Conservation (phyloP, 2,329 filamentous ascomycete genomes). For the Trichoderma polysporum region DNA sequence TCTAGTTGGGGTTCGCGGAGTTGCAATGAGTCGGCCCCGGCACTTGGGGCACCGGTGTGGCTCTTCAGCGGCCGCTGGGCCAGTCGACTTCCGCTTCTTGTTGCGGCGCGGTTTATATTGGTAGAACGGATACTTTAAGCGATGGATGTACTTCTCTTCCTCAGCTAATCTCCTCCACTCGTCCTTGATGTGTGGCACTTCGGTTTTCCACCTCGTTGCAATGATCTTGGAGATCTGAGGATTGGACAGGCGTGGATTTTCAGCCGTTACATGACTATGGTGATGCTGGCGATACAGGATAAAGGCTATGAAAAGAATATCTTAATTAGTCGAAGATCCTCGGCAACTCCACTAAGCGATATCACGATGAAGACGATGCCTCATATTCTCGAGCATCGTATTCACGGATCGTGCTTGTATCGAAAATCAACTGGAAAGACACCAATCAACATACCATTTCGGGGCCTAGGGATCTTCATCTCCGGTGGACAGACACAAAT, state of each 20-base stretch:
- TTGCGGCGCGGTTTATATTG: conserved; percentile 84
- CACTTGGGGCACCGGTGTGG: conserved; percentile 68
- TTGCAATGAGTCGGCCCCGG: conserved; percentile 62
- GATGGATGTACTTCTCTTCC: conserved; percentile 88
- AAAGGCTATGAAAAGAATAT: conserved; percentile 64
- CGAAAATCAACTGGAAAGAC: neutral
- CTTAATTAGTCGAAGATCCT: conserved; percentile 28
- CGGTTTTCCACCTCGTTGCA: conserved; percentile 83
- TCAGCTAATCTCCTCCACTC: conserved; percentile 89
- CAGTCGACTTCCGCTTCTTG: conserved; percentile 34
- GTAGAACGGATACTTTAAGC: conserved; percentile 88
- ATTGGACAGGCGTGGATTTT: conserved; percentile 87
- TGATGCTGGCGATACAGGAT: conserved; percentile 95
- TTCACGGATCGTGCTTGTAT: neutral
- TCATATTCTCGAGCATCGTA: neutral
- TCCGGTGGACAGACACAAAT: conserved; percentile 58
- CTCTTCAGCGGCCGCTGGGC: conserved; percentile 45
- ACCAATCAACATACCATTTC: conserved; percentile 52
- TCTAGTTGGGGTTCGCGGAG: conserved; percentile 58
- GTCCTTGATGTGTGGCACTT: conserved; percentile 71
- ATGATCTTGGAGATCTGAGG: conserved; percentile 98
- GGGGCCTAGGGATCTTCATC: conserved; percentile 57
- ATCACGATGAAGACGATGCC: neutral
- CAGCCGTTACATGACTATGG: conserved; percentile 75
- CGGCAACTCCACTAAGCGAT: neutral